Evolutionary conservation across 2,329 filamentous ascomycete genomes (phyloP).

Genomic region (Hypoxylon rubiginosum): DNA sequence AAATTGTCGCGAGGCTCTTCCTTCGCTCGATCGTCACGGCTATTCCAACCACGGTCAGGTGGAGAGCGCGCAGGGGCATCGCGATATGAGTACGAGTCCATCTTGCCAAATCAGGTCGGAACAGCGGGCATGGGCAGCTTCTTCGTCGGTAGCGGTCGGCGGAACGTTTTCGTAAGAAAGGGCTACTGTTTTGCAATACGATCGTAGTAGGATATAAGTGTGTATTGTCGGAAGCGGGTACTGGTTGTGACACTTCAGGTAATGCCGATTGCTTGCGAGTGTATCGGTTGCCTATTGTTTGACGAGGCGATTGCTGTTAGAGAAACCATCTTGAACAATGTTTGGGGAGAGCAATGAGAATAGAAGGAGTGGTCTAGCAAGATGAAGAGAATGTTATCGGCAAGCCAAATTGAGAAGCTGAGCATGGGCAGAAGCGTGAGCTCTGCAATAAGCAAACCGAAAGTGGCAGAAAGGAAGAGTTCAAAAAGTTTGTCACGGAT

Average conservation of each 20-base stretch:
- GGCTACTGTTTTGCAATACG: conserved; percentile 12
- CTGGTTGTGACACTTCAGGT: conserved; percentile 47
- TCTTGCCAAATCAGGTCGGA: conserved; percentile 48
- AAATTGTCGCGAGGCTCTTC: conserved; percentile 71
- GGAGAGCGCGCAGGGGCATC: conserved; percentile 67
- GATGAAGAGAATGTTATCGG: conserved; percentile 43
- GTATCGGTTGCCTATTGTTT: conserved; percentile 60
- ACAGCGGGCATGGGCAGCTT: conserved; percentile 19
- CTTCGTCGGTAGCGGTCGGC: background rate
- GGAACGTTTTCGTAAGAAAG: background rate
- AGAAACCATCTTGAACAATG: conserved; percentile 62
- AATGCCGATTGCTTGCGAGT: conserved; percentile 42
- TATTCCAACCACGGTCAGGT: conserved; percentile 64
- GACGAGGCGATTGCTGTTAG: conserved; percentile 69
- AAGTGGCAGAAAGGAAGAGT: conserved; percentile 42
- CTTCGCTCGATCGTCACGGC: conserved; percentile 66
- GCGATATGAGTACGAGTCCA: conserved; percentile 71
- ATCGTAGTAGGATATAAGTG: conserved; percentile 40
- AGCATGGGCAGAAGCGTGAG: conserved; percentile 49
- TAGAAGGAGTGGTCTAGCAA: conserved; percentile 41
- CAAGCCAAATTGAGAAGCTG: conserved; percentile 51
- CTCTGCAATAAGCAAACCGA: conserved; percentile 53
- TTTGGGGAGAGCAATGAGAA: conserved; percentile 46
- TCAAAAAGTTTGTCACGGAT: conserved; percentile 47
- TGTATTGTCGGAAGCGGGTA: conserved; percentile 41